Evolutionary conservation across 2,329 filamentous ascomycete species (phyloP).

Genomic region (Xylaria digitata): DNA sequence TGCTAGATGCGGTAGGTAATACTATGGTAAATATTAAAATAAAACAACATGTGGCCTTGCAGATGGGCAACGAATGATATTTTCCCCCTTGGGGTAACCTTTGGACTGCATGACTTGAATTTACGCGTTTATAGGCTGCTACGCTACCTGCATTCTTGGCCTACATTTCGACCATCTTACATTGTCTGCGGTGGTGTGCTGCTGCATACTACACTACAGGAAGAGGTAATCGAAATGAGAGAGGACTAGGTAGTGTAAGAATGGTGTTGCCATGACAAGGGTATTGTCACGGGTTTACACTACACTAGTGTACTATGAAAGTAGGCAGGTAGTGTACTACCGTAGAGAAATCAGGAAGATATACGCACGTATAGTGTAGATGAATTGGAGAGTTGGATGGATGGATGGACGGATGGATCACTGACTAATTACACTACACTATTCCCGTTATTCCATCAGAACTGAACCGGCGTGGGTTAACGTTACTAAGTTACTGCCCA

Average conservation of each 20-base stretch:
- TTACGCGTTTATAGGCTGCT: constrained; percentile 3
- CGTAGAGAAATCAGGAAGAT: not conserved
- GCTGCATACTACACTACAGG: not conserved
- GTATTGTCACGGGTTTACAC: not conserved
- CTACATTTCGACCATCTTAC: constrained; percentile 1
- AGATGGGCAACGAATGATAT: constrained; percentile 15
- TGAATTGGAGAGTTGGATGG: too few relatives aligned
- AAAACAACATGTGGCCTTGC: constrained; percentile 21
- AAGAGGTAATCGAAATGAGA: constrained; percentile 18
- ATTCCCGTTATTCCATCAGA: not conserved
- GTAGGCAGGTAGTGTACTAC: not conserved
- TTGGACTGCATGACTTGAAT: constrained; percentile 5
- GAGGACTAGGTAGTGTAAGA: constrained; percentile 4
- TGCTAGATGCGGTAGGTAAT: constrained; percentile 27
- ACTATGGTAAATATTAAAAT: constrained; percentile 26
- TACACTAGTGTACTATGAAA: not conserved
- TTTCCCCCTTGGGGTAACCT: not conserved
- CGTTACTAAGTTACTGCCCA: not conserved
- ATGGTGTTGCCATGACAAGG: constrained; percentile 3
- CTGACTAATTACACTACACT: not conserved
- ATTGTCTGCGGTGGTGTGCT: not conserved
- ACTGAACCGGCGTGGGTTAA: constrained; percentile 4
- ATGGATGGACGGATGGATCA: constrained; percentile 10
- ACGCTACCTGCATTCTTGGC: constrained; percentile 17
- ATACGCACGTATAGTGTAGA: constrained; percentile 15